Conservation (phyloP, 75 land plant genomes). For the Selaginella tamariscina region DNA sequence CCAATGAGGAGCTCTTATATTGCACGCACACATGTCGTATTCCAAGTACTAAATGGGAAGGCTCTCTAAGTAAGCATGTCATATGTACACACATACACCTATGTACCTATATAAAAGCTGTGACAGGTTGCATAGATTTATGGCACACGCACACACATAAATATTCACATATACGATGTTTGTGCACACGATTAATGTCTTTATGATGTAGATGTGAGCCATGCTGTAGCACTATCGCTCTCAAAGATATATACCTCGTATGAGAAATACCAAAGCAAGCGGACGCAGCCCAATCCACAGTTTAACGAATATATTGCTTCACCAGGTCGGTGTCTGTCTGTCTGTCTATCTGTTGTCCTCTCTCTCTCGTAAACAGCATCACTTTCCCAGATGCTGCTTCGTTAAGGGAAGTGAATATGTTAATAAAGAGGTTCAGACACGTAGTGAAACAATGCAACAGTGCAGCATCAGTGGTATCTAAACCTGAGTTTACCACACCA, state of each 20-base stretch:
- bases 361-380: not conserved
- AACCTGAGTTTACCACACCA: slow-evolving; percentile 26
- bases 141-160: too few species aligned
- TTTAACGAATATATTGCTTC: slow-evolving; percentile 13
- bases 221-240: slow-evolving; percentile 26
- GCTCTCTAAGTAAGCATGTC: slow-evolving; percentile 27
- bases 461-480: slow-evolving; percentile 4
- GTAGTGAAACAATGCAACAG: slow-evolving; percentile 19
- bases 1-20: slow-evolving; percentile 23
- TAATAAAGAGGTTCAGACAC: slow-evolving; percentile 20
- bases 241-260: slow-evolving; percentile 20
- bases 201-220: slow-evolving; percentile 22
- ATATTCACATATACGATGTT: too few species aligned
- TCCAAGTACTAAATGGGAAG: slow-evolving; percentile 19
- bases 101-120: not conserved
- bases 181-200: too few species aligned
- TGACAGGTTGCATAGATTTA: too few species aligned
- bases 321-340: slow-evolving; percentile 17
- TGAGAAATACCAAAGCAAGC: not conserved
- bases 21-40: slow-evolving; percentile 29
- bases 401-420: slow-evolving; percentile 20
- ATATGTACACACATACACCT: too few species aligned
- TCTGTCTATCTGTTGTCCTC: not conserved
- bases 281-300: slow-evolving; percentile 3
- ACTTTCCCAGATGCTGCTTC: slow-evolving; percentile 26